phyloP scores from a whole-genome alignment of 2,329 filamentous ascomycete species.

The Ampelomyces quisqualis region DNA sequence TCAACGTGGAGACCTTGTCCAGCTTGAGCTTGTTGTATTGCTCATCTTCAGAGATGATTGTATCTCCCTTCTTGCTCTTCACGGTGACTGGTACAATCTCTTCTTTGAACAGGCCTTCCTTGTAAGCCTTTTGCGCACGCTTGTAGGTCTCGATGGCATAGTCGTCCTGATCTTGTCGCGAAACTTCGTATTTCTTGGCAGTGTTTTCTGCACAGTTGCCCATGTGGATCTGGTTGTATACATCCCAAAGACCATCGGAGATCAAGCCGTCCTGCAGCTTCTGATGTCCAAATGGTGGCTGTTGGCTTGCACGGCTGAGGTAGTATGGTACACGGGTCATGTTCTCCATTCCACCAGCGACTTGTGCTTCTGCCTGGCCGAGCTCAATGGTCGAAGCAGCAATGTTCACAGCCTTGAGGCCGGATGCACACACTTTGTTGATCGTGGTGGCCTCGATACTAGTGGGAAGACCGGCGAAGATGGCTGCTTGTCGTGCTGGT shows the following conservation, averaged over 20 bases:
- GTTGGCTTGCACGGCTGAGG: conserved; percentile 73
- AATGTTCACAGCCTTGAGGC: conserved; percentile 85
- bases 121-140: conserved; percentile 88
- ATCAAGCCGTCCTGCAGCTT: conserved; percentile 89
- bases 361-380: conserved; percentile 80
- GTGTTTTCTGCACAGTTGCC: conserved; percentile 95
- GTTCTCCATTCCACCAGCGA: conserved; percentile 97
- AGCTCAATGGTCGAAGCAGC: conserved; percentile 95
- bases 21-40: conserved; percentile 83
- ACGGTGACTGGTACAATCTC: conserved; percentile 89
- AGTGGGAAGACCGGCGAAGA: conserved; percentile 83
- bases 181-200: conserved; percentile 80
- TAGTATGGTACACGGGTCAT: conserved; percentile 96
- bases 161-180: conserved; percentile 82
- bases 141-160: conserved; percentile 89
- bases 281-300: conserved; percentile 83
- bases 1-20: conserved; percentile 81
- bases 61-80: conserved; percentile 76
- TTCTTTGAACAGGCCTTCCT: conserved; percentile 76
- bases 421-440: conserved; percentile 98
- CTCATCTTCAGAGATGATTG: conserved; percentile 78
- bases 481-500: conserved; percentile 84
- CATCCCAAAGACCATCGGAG: conserved; percentile 93
- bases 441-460: conserved; percentile 85
- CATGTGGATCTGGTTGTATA: conserved; percentile 98